These are phyloP conservation scores for Colletotrichum musicola DNA, from an alignment of 2,329 filamentous ascomycete genomes.

Conservation along the genomic window DNA sequence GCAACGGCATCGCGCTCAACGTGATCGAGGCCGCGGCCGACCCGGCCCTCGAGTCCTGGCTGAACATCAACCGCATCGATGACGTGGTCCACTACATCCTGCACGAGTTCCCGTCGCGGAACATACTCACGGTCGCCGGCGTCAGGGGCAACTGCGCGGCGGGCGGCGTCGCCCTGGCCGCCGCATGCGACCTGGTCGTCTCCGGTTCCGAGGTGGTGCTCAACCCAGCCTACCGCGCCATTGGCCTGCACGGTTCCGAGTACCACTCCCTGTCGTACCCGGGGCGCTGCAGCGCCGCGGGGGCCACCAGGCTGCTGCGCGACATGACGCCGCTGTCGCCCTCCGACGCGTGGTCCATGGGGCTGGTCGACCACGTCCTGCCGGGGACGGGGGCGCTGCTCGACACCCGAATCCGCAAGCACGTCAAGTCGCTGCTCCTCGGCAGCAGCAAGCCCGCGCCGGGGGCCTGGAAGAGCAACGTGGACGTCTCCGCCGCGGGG, in stretches of 20 bases:
- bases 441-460: conserved; percentile 34
- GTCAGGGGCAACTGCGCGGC: conserved; percentile 57
- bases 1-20: conserved; percentile 58
- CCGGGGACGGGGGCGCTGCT: conserved; percentile 48
- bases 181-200: conserved; percentile 52
- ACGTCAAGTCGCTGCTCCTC: conserved; percentile 48
- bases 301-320: conserved; percentile 48
- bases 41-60: conserved; percentile 55
- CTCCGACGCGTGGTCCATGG: conserved; percentile 51
- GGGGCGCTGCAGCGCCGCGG: conserved; percentile 51
- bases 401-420: conserved; percentile 50
- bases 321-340: conserved; percentile 55
- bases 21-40: conserved; percentile 55
- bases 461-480: conserved; percentile 50
- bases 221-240: conserved; percentile 56
- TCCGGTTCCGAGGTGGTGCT: conserved; percentile 53
- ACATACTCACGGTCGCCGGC: conserved; percentile 53
- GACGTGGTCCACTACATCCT: conserved; percentile 55
- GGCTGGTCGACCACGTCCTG: conserved; percentile 55
- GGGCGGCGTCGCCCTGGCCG: conserved; percentile 56
- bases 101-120: conserved; percentile 50
- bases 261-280: conserved; percentile 56
- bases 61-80: conserved; percentile 59
- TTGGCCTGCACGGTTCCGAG: conserved; percentile 54
- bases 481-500: conserved; percentile 47